Base-by-base conservation (phyloP, 1,284 basidiomycete genomes). In the Cystobasidium slooffiae region DNA sequence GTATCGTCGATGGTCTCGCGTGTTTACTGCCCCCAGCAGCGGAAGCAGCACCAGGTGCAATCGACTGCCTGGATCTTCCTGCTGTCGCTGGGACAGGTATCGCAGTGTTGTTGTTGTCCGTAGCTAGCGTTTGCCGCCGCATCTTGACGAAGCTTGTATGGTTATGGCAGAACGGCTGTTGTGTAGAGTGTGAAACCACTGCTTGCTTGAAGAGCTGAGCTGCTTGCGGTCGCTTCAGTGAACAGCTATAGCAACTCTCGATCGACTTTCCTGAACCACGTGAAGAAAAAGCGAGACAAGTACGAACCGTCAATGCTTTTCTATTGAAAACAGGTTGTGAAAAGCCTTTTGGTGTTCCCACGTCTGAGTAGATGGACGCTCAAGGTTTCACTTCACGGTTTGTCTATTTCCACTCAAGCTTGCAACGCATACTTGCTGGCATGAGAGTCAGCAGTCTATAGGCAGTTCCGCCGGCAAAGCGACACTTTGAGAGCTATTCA, bases 41-140 rank as follows among this genome's bases (percentile, higher is more conserved):
- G 49, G n/a, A n/a, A n/a, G n/a, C n/a, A n/a, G n/a, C n/a, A n/a
- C 58, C 69, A 31, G 62, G 63, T n/a, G 52, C 69, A 41, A 72
- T 63, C 61, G 69, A 72, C 58, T 63, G 69, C 43, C 69, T 56
- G 12, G 63, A 46, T 49, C 70, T 39, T 10, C 20, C 63, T 22
- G 62, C 63, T 10, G 62, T 66, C 20, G 47, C n/a, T 6, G 70
- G 62, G 3, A 52, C 63, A 10, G 70, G 70, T 22, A 66, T 58
- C 1, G 49, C 63, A 39, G 44, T 73, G 47, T 52, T 73, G 39
- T 52, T 73, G 39, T 44, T 51, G 51, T 73, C 70, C 16, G 62
- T 64, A n/a, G 70, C 70, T 6, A 73, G 63, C 52, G 70, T 73
- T 37, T 73, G 70, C 24, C 70, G 70, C 43, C 70, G 61, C 43